phyloP scores from a whole-genome alignment of 2,329 filamentous ascomycete species.

The Fusarium sp. region DNA sequence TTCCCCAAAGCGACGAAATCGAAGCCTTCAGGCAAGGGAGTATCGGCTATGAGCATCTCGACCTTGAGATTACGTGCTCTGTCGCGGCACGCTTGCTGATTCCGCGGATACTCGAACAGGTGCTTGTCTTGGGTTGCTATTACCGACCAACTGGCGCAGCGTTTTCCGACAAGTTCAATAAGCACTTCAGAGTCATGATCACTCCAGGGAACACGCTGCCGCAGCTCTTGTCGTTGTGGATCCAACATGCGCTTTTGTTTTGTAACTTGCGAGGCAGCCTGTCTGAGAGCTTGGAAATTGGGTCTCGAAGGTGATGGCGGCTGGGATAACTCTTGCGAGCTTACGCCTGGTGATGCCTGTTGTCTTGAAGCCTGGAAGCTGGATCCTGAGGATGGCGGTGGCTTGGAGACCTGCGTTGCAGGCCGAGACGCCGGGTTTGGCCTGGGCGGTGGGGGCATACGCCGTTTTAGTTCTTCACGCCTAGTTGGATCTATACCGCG shows the following conservation, averaged over 20 bases:
- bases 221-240: constrained; percentile 17
- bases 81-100: constrained; percentile 68
- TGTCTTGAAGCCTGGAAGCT: constrained; percentile 42
- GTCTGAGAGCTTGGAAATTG: constrained; percentile 43
- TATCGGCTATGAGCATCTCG: constrained; percentile 59
- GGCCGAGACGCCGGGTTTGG: constrained; percentile 9
- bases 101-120: constrained; percentile 57
- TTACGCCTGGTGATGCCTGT: constrained; percentile 33
- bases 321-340: neutral
- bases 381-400: constrained; percentile 14
- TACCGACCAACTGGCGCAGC: constrained; percentile 46
- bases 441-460: constrained; percentile 30
- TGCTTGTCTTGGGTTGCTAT: constrained; percentile 49
- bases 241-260: constrained; percentile 31
- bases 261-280: constrained; percentile 40
- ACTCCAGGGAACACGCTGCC: constrained; percentile 55
- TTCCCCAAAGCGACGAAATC: constrained; percentile 61
- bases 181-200: constrained; percentile 55
- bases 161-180: constrained; percentile 53
- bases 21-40: constrained; percentile 59
- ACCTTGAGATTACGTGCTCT: constrained; percentile 69
- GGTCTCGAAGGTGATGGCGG: constrained; percentile 7
- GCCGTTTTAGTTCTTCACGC: constrained; percentile 34
- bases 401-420: constrained; percentile 6
- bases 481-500: constrained; percentile 41